Evolutionary conservation across 2,329 filamentous ascomycete genomes (phyloP).

Genomic region (Alternaria arbusti): DNA sequence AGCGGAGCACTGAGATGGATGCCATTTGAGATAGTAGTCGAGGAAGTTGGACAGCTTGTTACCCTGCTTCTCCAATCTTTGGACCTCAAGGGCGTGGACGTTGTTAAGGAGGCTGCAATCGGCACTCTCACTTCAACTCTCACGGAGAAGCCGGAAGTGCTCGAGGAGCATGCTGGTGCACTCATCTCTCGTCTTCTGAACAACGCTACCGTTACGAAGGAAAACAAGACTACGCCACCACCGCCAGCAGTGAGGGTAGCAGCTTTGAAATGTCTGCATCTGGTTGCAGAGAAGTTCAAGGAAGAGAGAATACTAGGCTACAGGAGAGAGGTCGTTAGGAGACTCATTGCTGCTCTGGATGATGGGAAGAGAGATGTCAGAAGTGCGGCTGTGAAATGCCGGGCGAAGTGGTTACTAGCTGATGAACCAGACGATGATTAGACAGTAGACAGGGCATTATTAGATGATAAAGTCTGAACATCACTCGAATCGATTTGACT

Average conservation of each 20-base stretch:
- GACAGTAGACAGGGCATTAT: background rate
- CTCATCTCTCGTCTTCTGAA: conserved; percentile 63
- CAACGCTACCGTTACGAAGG: conserved; percentile 39
- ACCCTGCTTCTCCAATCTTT: conserved; percentile 69
- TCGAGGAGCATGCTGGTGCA: conserved; percentile 64
- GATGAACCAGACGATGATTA: conserved; percentile 63
- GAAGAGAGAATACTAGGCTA: conserved; percentile 62
- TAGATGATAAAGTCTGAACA: too few relatives aligned
- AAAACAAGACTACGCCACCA: conserved; percentile 9
- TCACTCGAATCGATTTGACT: conserved; percentile 3
- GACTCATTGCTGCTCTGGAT: conserved; percentile 63
- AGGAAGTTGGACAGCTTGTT: conserved; percentile 63
- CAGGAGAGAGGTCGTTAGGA: conserved; percentile 63
- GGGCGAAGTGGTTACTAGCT: conserved; percentile 65
- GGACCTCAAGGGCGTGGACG: conserved; percentile 59
- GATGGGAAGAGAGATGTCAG: conserved; percentile 68
- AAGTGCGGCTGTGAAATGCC: conserved; percentile 66
- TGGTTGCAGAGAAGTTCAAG: conserved; percentile 57
- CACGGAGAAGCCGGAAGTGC: conserved; percentile 59
- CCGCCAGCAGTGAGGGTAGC: conserved; percentile 53
- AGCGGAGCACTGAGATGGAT: conserved; percentile 67
- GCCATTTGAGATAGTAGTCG: conserved; percentile 65
- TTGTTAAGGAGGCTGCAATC: conserved; percentile 66
- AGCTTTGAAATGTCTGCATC: conserved; percentile 56
- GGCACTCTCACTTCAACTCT: conserved; percentile 65